phyloP scores from a whole-genome alignment of 345 rosid species.

The Boechera retrofracta region DNA sequence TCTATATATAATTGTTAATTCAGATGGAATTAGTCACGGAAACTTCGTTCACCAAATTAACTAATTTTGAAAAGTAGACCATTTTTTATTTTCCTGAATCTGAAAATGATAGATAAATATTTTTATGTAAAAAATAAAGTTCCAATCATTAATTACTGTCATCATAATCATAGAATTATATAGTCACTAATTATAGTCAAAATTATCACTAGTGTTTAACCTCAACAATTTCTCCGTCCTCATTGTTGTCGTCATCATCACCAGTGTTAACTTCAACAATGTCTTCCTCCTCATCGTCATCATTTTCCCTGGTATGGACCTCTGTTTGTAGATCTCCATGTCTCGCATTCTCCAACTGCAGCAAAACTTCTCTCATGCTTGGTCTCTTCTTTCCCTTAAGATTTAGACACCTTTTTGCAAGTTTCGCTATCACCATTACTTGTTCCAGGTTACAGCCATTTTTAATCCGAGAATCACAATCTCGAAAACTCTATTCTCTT shows the following conservation, averaged over 20 bases:
- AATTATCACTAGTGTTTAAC: slow-evolving; percentile 1
- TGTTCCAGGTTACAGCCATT: neutral
- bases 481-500: neutral
- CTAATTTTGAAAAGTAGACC: slow-evolving; percentile 1
- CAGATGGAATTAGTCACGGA: neutral
- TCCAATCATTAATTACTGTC: neutral
- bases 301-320: no score
- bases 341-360: neutral
- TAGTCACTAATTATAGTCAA: slow-evolving; percentile 7
- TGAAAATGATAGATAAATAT: neutral
- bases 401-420: neutral
- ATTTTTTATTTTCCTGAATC: neutral
- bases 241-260: neutral
- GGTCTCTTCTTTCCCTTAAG: neutral
- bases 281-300: no score
- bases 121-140: neutral
- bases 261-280: neutral
- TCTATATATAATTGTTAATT: neutral
- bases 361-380: neutral
- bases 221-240: no score
- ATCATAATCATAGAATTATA: slow-evolving; percentile 5
- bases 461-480: neutral
- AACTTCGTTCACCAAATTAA: slow-evolving; percentile 1
- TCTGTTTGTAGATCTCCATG: neutral
- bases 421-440: neutral